Conservation (phyloP, 208 protist species). For the Trypanosoma boissoni region DNA sequence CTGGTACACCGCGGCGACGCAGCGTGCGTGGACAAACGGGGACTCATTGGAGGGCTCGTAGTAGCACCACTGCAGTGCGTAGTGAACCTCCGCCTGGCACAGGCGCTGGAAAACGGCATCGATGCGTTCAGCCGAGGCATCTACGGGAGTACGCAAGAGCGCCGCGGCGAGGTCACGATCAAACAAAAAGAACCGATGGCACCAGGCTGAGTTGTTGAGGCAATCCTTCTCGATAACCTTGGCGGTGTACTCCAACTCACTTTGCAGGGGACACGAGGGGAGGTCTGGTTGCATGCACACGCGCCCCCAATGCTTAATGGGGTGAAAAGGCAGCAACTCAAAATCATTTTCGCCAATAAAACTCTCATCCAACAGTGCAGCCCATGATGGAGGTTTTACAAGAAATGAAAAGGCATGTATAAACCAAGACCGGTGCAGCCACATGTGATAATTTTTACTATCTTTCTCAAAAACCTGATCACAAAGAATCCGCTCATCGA, state of each 20-base stretch:
- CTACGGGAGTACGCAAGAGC: slow-evolving; percentile 17
- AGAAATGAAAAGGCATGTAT: slow-evolving; percentile 64
- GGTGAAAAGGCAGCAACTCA: not conserved
- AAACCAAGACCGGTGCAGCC: slow-evolving; percentile 75
- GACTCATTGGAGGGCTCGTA: slow-evolving; percentile 75
- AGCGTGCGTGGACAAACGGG: slow-evolving; percentile 55
- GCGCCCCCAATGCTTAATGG: slow-evolving; percentile 22
- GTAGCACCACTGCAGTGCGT: slow-evolving; percentile 55
- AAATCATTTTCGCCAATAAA: not conserved
- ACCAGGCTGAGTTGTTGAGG: slow-evolving; percentile 86
- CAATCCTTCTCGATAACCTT: slow-evolving; percentile 48
- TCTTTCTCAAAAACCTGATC: slow-evolving; percentile 45
- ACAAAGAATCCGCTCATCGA: slow-evolving; percentile 58
- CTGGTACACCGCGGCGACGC: slow-evolving; percentile 47
- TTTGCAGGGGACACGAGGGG: slow-evolving; percentile 37
- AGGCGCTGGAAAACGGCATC: slow-evolving; percentile 23
- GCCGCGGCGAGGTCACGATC: slow-evolving; percentile 35
- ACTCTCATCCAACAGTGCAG: slow-evolving; percentile 1
- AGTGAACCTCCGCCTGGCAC: slow-evolving; percentile 57
- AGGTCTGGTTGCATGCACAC: slow-evolving; percentile 12
- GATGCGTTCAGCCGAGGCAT: not conserved
- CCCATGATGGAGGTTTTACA: slow-evolving; percentile 36
- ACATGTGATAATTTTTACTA: slow-evolving; percentile 85
- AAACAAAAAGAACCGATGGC: slow-evolving; percentile 64
- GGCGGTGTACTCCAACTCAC: slow-evolving; percentile 57